phyloP scores from a whole-genome alignment of 148 eudicot genomes.

The Drosera capensis region DNA sequence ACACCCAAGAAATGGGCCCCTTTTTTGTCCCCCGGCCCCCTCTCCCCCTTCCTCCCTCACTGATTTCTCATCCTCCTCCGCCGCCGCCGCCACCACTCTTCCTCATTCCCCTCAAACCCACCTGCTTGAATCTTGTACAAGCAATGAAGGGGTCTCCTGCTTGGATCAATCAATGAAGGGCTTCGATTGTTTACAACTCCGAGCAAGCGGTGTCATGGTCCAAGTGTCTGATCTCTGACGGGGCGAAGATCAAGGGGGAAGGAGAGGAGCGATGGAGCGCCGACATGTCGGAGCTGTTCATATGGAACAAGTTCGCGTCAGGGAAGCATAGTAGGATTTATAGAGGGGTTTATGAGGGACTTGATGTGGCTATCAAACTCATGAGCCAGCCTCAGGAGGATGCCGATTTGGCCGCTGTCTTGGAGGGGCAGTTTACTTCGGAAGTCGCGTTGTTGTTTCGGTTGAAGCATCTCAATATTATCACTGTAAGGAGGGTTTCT shows the following conservation, averaged over 20 bases:
- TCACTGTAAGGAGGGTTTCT: constrained; percentile 93
- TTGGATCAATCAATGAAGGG: too few relatives aligned
- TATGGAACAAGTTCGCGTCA: constrained; percentile 72
- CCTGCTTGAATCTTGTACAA: too few relatives aligned
- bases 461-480: constrained; percentile 62
- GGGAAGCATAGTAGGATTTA: constrained; percentile 93
- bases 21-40: too few relatives aligned
- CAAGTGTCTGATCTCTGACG: constrained; percentile 70
- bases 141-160: too few relatives aligned
- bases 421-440: constrained; percentile 71
- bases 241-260: constrained; percentile 70
- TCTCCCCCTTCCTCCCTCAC: too few relatives aligned
- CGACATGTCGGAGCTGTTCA: constrained; percentile 78
- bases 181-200: too few relatives aligned
- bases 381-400: constrained; percentile 92
- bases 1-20: too few relatives aligned
- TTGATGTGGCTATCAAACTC: constrained; percentile 88
- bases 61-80: too few relatives aligned
- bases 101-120: too few relatives aligned
- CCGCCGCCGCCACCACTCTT: too few relatives aligned
- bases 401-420: constrained; percentile 48
- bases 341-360: constrained; percentile 69
- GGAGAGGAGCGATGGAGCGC: constrained; percentile 86
- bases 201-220: constrained; percentile 84
- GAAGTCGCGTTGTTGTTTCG: constrained; percentile 70